A percentile compares a stretch with the other conserved stretches of the same genome.
phyloP scores from a whole-genome alignment of 345 rosid species.

The sweet orange (Citrus sinensis) region DNA sequence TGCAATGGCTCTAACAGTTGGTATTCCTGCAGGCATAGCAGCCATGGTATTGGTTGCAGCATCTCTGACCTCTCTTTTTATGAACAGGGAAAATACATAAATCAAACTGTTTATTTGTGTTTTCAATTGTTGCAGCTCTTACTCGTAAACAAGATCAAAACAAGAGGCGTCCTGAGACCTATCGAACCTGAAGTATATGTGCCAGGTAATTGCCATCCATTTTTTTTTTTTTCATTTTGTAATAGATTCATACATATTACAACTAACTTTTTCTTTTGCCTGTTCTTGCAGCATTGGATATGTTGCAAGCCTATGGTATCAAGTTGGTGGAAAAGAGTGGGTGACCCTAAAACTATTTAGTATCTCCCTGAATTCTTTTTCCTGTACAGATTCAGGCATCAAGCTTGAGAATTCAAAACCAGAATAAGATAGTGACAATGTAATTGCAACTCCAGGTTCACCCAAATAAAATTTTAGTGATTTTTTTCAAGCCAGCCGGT shows the following conservation, averaged over 20 bases:
- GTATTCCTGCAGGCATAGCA: slow-evolving; percentile 84
- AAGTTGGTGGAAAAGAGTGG: slow-evolving; percentile 62
- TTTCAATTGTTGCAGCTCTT: slow-evolving; percentile 51
- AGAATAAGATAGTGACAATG: background rate
- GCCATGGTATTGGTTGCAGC: slow-evolving; percentile 56
- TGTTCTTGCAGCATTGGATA: slow-evolving; percentile 63
- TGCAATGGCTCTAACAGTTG: slow-evolving; percentile 93
- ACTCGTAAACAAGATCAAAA: slow-evolving; percentile 70
- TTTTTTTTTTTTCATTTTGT: no score
- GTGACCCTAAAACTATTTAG: slow-evolving; percentile 14
- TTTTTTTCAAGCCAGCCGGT: background rate
- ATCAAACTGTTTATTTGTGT: background rate
- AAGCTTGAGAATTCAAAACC: background rate
- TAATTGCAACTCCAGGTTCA: background rate
- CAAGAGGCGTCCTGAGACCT: slow-evolving; percentile 82
- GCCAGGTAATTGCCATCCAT: slow-evolving; percentile 49
- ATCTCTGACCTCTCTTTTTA: background rate
- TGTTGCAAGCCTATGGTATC: slow-evolving; percentile 71
- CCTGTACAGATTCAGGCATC: background rate
- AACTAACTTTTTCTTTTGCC: background rate
- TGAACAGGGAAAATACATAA: background rate
- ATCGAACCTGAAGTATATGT: slow-evolving; percentile 75
- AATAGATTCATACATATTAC: no score
- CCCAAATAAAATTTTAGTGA: background rate
- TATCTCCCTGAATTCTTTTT: background rate